phyloP scores from a whole-genome alignment of 1,284 basidiomycete species.

The Crepidotus sp. region DNA sequence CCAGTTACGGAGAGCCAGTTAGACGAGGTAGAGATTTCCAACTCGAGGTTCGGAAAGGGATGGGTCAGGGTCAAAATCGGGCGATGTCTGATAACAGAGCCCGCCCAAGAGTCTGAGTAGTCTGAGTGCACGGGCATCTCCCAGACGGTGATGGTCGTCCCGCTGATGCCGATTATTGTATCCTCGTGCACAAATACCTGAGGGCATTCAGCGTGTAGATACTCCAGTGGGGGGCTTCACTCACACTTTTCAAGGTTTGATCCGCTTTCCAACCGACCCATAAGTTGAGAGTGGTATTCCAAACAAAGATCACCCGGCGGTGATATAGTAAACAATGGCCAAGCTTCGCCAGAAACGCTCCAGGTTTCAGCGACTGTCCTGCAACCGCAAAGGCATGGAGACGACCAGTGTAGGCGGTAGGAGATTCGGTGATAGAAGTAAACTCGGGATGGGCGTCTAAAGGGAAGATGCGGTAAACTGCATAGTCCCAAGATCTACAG shows the following conservation, averaged over 20 bases:
- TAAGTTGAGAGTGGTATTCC: constrained; percentile 4
- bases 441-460: constrained; percentile 1
- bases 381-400: neutral
- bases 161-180: neutral
- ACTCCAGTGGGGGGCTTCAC: neutral
- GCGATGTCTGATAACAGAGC: neutral
- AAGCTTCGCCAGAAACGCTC: constrained; percentile 1
- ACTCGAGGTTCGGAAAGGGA: neutral
- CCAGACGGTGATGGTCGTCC: constrained; percentile 1
- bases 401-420: neutral
- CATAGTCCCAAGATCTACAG: neutral
- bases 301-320: neutral
- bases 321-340: neutral
- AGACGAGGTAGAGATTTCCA: neutral
- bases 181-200: constrained; percentile 4
- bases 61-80: constrained; percentile 3
- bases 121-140: neutral
- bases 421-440: neutral
- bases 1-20: constrained; percentile 1
- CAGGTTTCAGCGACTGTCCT: too few species aligned
- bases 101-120: neutral
- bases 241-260: neutral
- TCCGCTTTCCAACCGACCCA: constrained; percentile 4
- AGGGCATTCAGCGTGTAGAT: neutral
- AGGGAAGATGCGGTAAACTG: constrained; percentile 2